Percentiles rank a stretch among this genome's conserved stretches.
These are phyloP conservation scores for Moesziomyces antarcticus DNA, from an alignment of 1,284 basidiomycete genomes.

Conservation along the genomic window DNA sequence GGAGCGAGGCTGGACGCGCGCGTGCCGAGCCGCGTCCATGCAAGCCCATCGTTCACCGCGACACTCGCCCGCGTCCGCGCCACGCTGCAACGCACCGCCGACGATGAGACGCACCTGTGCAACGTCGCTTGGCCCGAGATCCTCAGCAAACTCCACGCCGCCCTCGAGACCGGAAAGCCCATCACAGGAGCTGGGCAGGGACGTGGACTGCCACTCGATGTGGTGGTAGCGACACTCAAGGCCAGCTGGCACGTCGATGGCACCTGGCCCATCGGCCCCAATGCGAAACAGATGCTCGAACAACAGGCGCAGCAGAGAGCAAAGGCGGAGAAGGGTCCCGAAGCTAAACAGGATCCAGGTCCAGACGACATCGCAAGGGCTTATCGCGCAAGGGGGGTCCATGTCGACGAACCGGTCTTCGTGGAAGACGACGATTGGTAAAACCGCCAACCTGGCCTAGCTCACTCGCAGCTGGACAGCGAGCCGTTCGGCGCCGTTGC, in stretches of 20 bases:
- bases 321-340: conserved; percentile 20
- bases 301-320: conserved; percentile 12
- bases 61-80: conserved; percentile 15
- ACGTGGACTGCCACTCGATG: conserved; percentile 31
- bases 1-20: not conserved
- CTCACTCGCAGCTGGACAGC: not conserved
- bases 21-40: not conserved
- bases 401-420: conserved; percentile 8
- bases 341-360: conserved; percentile 34
- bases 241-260: conserved; percentile 41
- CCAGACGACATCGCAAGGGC: conserved; percentile 17
- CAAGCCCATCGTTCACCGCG: conserved; percentile 10
- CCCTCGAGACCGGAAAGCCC: conserved; percentile 27
- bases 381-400: conserved; percentile 22
- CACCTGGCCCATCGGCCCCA: conserved; percentile 39
- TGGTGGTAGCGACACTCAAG: conserved; percentile 35
- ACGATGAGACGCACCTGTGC: conserved; percentile 13
- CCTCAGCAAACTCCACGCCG: conserved; percentile 27
- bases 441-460: not conserved
- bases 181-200: conserved; percentile 34
- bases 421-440: conserved; percentile 29
- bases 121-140: conserved; percentile 30
- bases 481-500: no score
- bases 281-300: conserved; percentile 27
- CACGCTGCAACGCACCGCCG: conserved; percentile 15